Percentiles rank a stretch among this genome's conserved stretches.
These are phyloP conservation scores for Elaeis guineensis DNA, from an alignment of 176 grass and related monocot species.

Conservation along the genomic window DNA sequence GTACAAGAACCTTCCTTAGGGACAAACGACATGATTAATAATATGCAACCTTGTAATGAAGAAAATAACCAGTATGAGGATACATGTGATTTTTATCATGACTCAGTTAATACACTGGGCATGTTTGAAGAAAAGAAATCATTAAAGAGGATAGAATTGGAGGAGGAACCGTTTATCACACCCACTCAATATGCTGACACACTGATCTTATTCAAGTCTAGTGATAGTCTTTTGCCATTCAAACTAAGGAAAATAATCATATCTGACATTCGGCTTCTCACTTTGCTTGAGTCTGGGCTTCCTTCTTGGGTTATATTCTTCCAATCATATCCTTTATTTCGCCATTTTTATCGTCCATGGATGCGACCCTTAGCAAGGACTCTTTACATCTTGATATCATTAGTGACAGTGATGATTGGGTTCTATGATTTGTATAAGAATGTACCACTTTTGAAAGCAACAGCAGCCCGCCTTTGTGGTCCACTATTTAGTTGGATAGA, in stretches of 20 bases:
- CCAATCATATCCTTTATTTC: conserved; percentile 79
- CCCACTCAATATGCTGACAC: conserved; percentile 48
- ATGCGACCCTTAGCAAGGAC: conserved; percentile 59
- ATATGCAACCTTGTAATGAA: conserved; percentile 1
- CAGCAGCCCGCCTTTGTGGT: conserved; percentile 57
- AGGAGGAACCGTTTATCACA: conserved; percentile 6
- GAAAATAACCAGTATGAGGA: conserved; percentile 4
- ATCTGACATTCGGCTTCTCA: conserved; percentile 66
- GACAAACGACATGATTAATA: background rate
- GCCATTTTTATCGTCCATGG: conserved; percentile 72
- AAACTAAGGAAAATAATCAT: conserved; percentile 62
- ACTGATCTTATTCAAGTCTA: conserved; percentile 48
- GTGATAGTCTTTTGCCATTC: conserved; percentile 46
- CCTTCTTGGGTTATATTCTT: conserved; percentile 88
- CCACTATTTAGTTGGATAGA: conserved; percentile 83
- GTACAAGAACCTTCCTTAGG: conserved; percentile 2
- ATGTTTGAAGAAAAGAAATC: background rate
- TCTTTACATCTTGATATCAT: conserved; percentile 49
- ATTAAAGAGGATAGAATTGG: background rate
- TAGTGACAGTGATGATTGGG: conserved; percentile 64
- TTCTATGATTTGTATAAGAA: conserved; percentile 99
- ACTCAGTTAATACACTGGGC: background rate
- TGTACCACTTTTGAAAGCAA: conserved; percentile 65
- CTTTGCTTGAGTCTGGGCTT: conserved; percentile 69
- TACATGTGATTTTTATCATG: background rate